phyloP scores from a whole-genome alignment of 108 stramenopile species.

The Nitzschia putrida region DNA sequence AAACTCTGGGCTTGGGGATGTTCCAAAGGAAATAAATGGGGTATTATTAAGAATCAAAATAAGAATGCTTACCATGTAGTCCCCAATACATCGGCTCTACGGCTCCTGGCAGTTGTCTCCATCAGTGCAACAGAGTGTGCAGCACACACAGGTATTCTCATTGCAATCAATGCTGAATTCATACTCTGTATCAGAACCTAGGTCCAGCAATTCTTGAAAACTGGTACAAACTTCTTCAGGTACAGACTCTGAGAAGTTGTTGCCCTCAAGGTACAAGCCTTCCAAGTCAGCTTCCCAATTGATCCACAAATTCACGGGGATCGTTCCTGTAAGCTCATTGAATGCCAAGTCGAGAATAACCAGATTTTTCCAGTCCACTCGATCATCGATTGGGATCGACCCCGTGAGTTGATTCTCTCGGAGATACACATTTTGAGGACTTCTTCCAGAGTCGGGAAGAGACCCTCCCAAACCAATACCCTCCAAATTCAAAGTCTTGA shows the following conservation, averaged over 20 bases:
- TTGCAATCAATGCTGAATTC: neutral
- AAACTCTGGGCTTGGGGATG: too few species aligned
- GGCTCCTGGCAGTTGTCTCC: neutral
- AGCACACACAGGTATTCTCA: neutral
- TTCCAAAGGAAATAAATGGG: too few species aligned
- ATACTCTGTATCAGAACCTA: neutral
- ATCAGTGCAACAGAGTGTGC: conserved; percentile 5
- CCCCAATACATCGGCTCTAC: too few species aligned
- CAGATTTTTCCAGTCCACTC: neutral
- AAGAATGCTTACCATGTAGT: too few species aligned
- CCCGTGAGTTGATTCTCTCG: neutral
- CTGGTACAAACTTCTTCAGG: too few species aligned
- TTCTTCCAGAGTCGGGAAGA: neutral
- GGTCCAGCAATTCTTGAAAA: too few species aligned
- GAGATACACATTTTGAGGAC: neutral
- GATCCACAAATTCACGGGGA: neutral
- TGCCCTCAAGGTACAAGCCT: neutral
- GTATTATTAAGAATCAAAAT: too few species aligned
- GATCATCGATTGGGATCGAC: neutral
- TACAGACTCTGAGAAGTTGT: neutral
- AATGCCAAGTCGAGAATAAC: neutral
- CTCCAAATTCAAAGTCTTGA: neutral
- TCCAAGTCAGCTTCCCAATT: neutral
- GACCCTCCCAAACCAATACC: neutral
- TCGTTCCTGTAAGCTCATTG: conserved; percentile 10